phyloP scores from a whole-genome alignment of 164 flowering plant genomes.

The Akebia trifoliata region DNA sequence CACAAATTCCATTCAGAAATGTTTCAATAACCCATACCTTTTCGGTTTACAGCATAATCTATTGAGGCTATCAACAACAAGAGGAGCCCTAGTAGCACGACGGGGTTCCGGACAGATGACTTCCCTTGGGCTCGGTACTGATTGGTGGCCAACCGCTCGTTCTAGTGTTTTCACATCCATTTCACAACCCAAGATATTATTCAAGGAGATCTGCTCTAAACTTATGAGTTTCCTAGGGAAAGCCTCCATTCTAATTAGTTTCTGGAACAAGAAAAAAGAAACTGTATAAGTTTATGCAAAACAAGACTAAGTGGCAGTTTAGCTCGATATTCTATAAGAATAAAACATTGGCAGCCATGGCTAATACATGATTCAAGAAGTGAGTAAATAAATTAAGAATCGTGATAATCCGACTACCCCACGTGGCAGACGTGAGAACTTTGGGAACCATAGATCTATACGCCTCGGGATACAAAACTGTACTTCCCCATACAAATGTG shows the following conservation, averaged over 20 bases:
- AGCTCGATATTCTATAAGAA: not conserved
- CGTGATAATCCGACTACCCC: too few relatives aligned
- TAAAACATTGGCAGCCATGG: not conserved
- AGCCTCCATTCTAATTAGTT: slow-evolving; percentile 10
- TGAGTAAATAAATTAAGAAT: too few relatives aligned
- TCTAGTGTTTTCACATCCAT: slow-evolving; percentile 10
- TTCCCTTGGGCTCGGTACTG: slow-evolving; percentile 6
- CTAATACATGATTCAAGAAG: too few relatives aligned
- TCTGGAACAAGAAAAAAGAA: slow-evolving; percentile 2
- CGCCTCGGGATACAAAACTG: too few relatives aligned
- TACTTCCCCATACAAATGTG: too few relatives aligned
- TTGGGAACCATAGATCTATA: too few relatives aligned
- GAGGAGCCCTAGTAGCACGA: slow-evolving; percentile 14
- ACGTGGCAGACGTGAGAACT: too few relatives aligned
- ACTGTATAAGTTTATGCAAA: not conserved
- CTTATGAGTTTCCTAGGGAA: slow-evolving; percentile 6
- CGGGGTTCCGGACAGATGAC: slow-evolving; percentile 22
- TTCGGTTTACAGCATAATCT: slow-evolving; percentile 18
- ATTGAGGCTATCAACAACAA: slow-evolving; percentile 14
- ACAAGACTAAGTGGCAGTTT: not conserved
- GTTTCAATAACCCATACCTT: slow-evolving; percentile 1
- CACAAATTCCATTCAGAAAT: not conserved
- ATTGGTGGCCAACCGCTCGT: slow-evolving; percentile 7
- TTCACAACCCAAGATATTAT: slow-evolving; percentile 5
- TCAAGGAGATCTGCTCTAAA: slow-evolving; percentile 5